A percentile compares a stretch with the other conserved stretches of the same genome.
Conservation (phyloP, 2,329 filamentous ascomycete species). For the Cladorrhinum sp. region DNA sequence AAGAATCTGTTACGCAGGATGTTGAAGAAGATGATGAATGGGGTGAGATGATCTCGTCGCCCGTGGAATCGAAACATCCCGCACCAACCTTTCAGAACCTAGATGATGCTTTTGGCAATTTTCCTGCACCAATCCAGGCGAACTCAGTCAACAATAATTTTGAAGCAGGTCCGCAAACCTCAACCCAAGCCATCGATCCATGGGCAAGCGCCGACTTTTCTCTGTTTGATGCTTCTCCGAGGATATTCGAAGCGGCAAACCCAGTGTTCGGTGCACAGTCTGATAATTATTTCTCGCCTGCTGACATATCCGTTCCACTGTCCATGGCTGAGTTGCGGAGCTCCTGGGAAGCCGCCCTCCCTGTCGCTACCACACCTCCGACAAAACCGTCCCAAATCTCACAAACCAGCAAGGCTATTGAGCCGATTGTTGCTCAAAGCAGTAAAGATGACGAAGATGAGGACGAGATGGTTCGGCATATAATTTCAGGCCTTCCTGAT, state of each 20-base stretch:
- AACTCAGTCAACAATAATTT: neutral
- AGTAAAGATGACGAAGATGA: conserved; percentile 15
- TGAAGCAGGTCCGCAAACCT: neutral
- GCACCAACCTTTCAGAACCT: conserved; percentile 1
- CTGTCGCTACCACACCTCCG: neutral
- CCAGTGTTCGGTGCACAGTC: neutral
- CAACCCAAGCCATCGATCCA: conserved; percentile 5
- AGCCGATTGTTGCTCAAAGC: neutral
- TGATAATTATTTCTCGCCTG: conserved; percentile 1
- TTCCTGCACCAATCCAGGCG: neutral
- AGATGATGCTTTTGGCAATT: conserved; percentile 5
- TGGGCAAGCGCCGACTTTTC: conserved; percentile 26
- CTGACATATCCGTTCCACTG: neutral
- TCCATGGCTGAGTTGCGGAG: conserved; percentile 1
- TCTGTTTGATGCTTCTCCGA: conserved; percentile 15
- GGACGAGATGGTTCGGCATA: conserved; percentile 21
- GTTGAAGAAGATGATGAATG: conserved; percentile 46
- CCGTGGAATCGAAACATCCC: conserved; percentile 11
- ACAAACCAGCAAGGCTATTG: neutral
- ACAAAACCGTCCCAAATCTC: neutral
- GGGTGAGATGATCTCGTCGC: conserved; percentile 58
- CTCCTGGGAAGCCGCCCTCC: neutral
- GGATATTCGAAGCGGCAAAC: neutral
- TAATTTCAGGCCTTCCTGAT: conserved; percentile 32
- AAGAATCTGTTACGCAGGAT: neutral